phyloP scores from a whole-genome alignment of 2,329 filamentous ascomycete genomes.

The Penicillium sp. region DNA sequence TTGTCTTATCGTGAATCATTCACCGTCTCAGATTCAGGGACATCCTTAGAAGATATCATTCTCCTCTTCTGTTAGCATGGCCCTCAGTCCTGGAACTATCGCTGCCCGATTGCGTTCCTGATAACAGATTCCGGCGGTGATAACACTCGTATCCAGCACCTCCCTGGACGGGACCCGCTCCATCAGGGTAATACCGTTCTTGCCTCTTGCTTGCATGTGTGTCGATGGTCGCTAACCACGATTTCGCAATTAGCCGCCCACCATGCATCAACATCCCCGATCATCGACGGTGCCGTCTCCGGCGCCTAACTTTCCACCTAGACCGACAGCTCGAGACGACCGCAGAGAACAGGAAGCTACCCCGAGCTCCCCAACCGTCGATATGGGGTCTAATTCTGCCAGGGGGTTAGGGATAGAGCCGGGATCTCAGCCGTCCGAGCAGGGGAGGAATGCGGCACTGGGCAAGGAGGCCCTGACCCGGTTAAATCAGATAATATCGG shows the following conservation, averaged over 20 bases:
- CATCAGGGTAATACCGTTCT: conserved; percentile 19
- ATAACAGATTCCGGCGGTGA: conserved; percentile 29
- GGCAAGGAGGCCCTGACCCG: conserved; percentile 71
- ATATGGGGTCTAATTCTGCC: conserved; percentile 51
- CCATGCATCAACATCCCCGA: conserved; percentile 89
- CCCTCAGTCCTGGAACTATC: conserved; percentile 32
- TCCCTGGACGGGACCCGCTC: conserved; percentile 2
- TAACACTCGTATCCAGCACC: conserved; percentile 16
- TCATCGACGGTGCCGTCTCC: conserved; percentile 63
- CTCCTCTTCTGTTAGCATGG: conserved; percentile 40
- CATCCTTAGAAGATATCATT: conserved; percentile 7
- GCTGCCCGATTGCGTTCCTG: conserved; percentile 37
- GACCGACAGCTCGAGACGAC: conserved; percentile 73
- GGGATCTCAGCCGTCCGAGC: conserved; percentile 44
- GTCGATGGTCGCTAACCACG: background rate
- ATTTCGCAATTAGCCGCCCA: conserved; percentile 22
- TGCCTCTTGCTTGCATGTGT: background rate
- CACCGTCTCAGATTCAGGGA: conserved; percentile 11
- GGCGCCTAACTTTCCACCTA: conserved; percentile 70
- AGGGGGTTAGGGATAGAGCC: conserved; percentile 53
- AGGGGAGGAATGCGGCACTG: conserved; percentile 49
- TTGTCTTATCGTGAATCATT: conserved; percentile 18
- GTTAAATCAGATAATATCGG: conserved; percentile 91
- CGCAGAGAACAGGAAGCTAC: conserved; percentile 64
- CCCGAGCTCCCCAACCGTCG: conserved; percentile 55